Percentiles rank a stretch among this genome's conserved stretches.
Conservation (phyloP, 208 protist genomes). For the Angomonas desouzai region DNA sequence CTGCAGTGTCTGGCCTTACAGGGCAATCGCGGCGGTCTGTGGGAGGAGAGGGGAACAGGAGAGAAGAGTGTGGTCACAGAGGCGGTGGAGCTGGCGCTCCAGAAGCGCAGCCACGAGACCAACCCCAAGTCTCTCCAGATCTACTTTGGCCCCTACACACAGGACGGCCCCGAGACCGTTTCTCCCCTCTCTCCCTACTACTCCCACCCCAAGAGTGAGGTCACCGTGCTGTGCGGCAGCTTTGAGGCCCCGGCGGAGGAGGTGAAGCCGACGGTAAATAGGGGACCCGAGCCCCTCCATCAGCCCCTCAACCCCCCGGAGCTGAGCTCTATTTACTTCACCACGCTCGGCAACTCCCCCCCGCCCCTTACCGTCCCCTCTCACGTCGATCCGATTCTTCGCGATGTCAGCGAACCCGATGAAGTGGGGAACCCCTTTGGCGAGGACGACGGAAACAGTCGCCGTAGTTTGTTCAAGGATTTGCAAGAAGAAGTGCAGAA, state of each 20-base stretch:
- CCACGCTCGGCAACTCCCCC: neutral
- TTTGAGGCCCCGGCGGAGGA: neutral
- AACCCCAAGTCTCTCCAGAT: constrained; percentile 4
- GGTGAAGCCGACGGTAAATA: neutral
- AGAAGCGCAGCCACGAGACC: constrained; percentile 10
- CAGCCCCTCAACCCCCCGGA: neutral
- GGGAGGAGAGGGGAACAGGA: constrained; percentile 10
- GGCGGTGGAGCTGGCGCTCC: constrained; percentile 24
- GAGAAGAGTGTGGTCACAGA: constrained; percentile 2
- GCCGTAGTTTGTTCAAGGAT: constrained; percentile 9
- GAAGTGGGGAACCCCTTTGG: too few species aligned
- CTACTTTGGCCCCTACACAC: neutral
- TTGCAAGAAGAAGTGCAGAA: constrained; percentile 4
- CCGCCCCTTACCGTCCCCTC: neutral
- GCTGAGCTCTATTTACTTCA: constrained; percentile 2
- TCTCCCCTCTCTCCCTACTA: too few species aligned
- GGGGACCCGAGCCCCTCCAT: neutral
- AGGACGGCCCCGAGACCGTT: neutral
- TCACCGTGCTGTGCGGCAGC: neutral
- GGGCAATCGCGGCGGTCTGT: constrained; percentile 33
- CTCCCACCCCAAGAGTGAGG: too few species aligned
- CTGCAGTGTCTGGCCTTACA: constrained; percentile 43
- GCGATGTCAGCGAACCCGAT: too few species aligned
- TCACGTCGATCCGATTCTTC: neutral
- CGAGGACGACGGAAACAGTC: neutral